Percentiles rank a stretch among this genome's conserved stretches.
phyloP scores from a whole-genome alignment of 2,329 filamentous ascomycete species.

The Penicillium occitanis region DNA sequence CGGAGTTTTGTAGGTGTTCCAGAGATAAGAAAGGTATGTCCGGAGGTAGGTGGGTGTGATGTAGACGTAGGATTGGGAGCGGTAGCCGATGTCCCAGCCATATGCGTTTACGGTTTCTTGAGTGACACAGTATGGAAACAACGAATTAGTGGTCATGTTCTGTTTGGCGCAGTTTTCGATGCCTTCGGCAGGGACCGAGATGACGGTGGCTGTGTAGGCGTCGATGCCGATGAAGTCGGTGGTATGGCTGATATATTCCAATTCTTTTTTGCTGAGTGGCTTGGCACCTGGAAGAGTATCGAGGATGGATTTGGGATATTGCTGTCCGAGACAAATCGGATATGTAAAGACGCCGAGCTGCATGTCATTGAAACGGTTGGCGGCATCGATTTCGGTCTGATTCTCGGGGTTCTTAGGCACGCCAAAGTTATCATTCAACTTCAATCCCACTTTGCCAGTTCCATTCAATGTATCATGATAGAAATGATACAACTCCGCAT shows the following conservation, averaged over 20 bases:
- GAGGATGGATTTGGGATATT: slow-evolving; percentile 47
- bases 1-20: slow-evolving; percentile 57
- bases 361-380: slow-evolving; percentile 36
- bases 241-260: slow-evolving; percentile 52
- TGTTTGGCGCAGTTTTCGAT: slow-evolving; percentile 53
- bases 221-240: slow-evolving; percentile 60
- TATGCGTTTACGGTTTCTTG: slow-evolving; percentile 49
- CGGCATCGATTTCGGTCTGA: slow-evolving; percentile 28
- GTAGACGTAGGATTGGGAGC: slow-evolving; percentile 58
- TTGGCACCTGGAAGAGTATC: slow-evolving; percentile 46
- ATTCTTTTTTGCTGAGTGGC: slow-evolving; percentile 50
- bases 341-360: slow-evolving; percentile 46
- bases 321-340: slow-evolving; percentile 46
- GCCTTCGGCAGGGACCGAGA: slow-evolving; percentile 50
- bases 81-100: slow-evolving; percentile 61
- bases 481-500: slow-evolving; percentile 38
- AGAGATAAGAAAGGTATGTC: slow-evolving; percentile 59
- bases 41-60: slow-evolving; percentile 50
- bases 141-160: slow-evolving; percentile 37
- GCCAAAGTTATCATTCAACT: slow-evolving; percentile 54
- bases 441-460: slow-evolving; percentile 44
- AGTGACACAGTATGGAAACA: slow-evolving; percentile 56
- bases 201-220: slow-evolving; percentile 58
- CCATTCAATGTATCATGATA: slow-evolving; percentile 45
- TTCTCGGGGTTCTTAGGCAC: slow-evolving; percentile 44